phyloP scores from a whole-genome alignment of 75 land plant genomes.

The Selaginella moellendorffii region DNA sequence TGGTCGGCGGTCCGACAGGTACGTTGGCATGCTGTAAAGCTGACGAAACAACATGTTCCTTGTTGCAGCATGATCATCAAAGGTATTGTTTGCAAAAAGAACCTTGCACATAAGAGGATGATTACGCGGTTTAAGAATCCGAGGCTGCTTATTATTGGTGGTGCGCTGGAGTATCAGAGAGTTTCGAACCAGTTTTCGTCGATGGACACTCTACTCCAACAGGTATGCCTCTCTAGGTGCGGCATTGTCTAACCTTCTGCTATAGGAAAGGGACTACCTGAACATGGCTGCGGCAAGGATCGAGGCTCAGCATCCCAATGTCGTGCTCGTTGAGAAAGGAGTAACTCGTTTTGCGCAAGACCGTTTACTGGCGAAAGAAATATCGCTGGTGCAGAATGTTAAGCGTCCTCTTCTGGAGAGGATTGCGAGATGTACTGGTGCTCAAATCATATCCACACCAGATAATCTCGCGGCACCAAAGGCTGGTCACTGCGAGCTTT shows the following conservation, averaged over 20 bases:
- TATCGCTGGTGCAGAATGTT: constrained; percentile 76
- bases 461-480: constrained; percentile 36
- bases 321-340: constrained; percentile 64
- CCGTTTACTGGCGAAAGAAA: constrained; percentile 45
- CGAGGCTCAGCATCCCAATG: constrained; percentile 60
- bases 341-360: constrained; percentile 69
- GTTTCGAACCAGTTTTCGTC: constrained; percentile 71
- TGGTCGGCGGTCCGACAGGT: constrained; percentile 69
- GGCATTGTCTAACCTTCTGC: neutral
- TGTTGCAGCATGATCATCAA: constrained; percentile 53
- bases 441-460: constrained; percentile 32
- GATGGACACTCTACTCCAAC: constrained; percentile 56
- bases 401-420: constrained; percentile 60
- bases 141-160: constrained; percentile 65
- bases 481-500: constrained; percentile 61
- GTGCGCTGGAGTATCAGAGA: constrained; percentile 80
- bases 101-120: constrained; percentile 88
- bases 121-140: constrained; percentile 58
- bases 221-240: constrained; percentile 26
- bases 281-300: constrained; percentile 46
- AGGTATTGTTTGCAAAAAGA: constrained; percentile 90
- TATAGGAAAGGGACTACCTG: constrained; percentile 53
- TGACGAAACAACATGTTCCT: too few relatives aligned
- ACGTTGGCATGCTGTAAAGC: too few relatives aligned
- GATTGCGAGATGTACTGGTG: constrained; percentile 67